Percentiles rank a stretch among this genome's conserved stretches.
phyloP scores from a whole-genome alignment of 257 asterid species.

The Solanum raphanifolium region DNA sequence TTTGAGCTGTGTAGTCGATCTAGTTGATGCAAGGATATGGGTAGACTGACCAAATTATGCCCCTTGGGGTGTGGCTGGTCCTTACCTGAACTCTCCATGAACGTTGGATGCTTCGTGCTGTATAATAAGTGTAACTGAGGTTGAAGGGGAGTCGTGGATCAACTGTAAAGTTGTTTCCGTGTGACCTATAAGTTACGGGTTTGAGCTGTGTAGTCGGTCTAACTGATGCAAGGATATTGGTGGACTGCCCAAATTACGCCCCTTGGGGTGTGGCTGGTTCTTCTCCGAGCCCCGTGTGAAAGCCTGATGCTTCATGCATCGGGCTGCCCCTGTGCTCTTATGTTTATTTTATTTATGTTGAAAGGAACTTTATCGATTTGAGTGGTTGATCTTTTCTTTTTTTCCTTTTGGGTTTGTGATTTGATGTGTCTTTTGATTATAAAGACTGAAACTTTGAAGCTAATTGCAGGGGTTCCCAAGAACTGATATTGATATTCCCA shows the following conservation, averaged over 20 bases:
- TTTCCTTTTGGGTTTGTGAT: background rate
- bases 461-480: constrained; percentile 86
- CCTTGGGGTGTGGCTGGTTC: background rate
- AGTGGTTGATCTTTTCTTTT: background rate
- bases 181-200: background rate
- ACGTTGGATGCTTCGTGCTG: background rate
- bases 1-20: background rate
- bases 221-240: background rate
- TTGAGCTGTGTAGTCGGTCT: background rate
- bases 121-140: background rate
- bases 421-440: background rate
- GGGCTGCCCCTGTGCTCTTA: background rate
- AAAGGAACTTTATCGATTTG: background rate
- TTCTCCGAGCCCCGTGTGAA: background rate
- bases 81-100: background rate
- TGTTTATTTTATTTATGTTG: background rate
- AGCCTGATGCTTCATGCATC: background rate
- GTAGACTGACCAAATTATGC: background rate
- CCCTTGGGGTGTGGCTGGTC: background rate
- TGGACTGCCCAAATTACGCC: background rate
- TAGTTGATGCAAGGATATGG: background rate
- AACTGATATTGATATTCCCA: constrained; percentile 65
- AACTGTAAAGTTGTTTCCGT: too few relatives aligned
- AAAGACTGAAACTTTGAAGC: background rate
- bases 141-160: background rate